These are phyloP conservation scores for Trebouxia sp. DNA, from an alignment of 139 green algal species.

Conservation along the genomic window DNA sequence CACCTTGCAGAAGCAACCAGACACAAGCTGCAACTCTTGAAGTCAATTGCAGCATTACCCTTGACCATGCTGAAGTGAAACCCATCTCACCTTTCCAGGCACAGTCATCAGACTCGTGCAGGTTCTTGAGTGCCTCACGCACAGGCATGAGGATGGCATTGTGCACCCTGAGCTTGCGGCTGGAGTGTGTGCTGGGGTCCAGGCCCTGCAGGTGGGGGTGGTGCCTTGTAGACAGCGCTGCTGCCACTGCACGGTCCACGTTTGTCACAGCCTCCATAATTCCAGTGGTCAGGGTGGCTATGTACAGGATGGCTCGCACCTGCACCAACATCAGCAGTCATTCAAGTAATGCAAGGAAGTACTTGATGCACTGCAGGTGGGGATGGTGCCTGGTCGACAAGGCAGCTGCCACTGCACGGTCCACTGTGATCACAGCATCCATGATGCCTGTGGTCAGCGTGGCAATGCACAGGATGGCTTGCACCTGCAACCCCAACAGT, in stretches of 20 bases:
- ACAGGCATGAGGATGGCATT: constrained; percentile 3
- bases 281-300: constrained; percentile 38
- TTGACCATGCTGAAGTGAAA: no score
- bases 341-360: not conserved
- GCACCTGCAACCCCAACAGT: no score
- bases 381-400: no score
- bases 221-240: not conserved
- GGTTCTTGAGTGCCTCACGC: not conserved
- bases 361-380: no score
- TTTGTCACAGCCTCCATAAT: constrained; percentile 37
- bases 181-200: not conserved
- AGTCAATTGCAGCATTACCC: no score
- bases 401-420: no score
- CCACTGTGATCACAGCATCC: no score
- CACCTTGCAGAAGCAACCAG: no score
- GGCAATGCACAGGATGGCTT: no score
- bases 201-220: constrained; percentile 17
- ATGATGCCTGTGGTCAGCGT: no score
- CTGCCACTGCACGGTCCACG: constrained; percentile 28
- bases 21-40: no score
- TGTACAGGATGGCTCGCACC: constrained; percentile 41
- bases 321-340: not conserved
- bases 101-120: constrained; percentile 8
- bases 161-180: constrained; percentile 9
- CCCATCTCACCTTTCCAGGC: constrained; percentile 5